Evolutionary conservation across 2,329 filamentous ascomycete genomes (phyloP).

Genomic region (Neurospora sp.): DNA sequence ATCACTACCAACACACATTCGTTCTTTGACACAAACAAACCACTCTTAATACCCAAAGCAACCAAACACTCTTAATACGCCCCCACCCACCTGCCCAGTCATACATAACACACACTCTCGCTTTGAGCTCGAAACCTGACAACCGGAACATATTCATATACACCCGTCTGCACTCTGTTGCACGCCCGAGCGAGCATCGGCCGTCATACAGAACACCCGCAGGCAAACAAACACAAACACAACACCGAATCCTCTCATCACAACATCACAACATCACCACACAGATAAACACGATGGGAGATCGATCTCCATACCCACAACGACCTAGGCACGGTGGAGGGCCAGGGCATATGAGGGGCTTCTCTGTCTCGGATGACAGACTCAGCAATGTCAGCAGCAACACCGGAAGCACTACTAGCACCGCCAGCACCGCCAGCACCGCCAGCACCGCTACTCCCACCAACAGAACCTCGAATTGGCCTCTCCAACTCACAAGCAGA

Average conservation of each 20-base stretch:
- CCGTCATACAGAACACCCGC: not conserved
- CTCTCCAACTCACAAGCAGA: conserved; percentile 5
- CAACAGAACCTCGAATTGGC: conserved; percentile 3
- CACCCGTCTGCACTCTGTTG: not conserved
- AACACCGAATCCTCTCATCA: not conserved
- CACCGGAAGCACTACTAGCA: conserved; percentile 15
- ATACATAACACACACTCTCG: not conserved
- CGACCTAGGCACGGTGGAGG: conserved; percentile 14
- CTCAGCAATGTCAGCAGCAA: conserved; percentile 10
- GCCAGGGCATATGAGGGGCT: conserved; percentile 1
- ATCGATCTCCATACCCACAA: conserved; percentile 14
- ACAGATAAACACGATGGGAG: conserved; percentile 12
- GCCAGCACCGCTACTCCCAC: conserved; percentile 3
- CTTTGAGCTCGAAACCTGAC: not conserved
- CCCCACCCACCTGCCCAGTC: not conserved
- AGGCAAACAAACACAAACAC: not conserved
- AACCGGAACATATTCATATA: not conserved
- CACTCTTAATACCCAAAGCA: not conserved
- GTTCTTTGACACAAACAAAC: not conserved
- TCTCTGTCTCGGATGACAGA: conserved; percentile 11
- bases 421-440: conserved; percentile 5
- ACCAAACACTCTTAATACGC: not conserved
- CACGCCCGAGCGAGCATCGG: not conserved
- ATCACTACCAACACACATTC: not conserved
- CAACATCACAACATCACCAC: not conserved